A percentile compares a stretch with the other conserved stretches of the same genome.
These are phyloP conservation scores for Thelonectria blattea DNA, from an alignment of 2,329 filamentous ascomycete species.

Conservation along the genomic window DNA sequence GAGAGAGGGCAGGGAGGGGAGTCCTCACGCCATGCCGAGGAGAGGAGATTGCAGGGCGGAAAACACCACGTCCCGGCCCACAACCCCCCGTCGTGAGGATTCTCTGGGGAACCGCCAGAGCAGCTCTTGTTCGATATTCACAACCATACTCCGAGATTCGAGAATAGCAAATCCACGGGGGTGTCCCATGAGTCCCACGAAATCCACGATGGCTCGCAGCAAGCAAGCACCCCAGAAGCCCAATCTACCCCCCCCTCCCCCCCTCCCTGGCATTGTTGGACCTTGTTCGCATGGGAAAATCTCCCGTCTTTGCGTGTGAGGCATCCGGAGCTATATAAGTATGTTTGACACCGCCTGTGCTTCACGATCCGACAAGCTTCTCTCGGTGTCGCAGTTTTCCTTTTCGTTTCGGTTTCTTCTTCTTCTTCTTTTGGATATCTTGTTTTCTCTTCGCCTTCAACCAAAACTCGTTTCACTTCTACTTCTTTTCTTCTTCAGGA, in stretches of 20 bases:
- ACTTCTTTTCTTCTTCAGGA: slow-evolving; percentile 29
- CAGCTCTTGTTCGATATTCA: neutral
- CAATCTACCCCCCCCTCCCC: too few species aligned
- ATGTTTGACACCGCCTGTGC: slow-evolving; percentile 19
- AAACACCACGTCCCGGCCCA: slow-evolving; percentile 7
- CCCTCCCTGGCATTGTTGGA: neutral
- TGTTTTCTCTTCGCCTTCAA: neutral
- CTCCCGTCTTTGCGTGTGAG: neutral
- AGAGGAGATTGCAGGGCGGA: slow-evolving; percentile 19
- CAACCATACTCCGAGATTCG: neutral
- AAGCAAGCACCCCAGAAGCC: neutral
- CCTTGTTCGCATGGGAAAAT: neutral
- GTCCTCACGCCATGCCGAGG: slow-evolving; percentile 6
- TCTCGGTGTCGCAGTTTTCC: slow-evolving; percentile 1
- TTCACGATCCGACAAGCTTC: slow-evolving; percentile 3
- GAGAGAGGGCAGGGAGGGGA: neutral
- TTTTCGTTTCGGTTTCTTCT: slow-evolving; percentile 3
- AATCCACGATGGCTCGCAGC: neutral
- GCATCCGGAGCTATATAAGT: slow-evolving; percentile 14
- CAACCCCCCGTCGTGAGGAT: slow-evolving; percentile 1
- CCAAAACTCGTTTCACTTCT: slow-evolving; percentile 17
- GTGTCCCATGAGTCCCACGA: too few species aligned
- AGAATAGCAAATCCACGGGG: slow-evolving; percentile 9
- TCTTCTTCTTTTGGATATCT: neutral
- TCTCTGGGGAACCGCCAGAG: slow-evolving; percentile 14